Evolutionary conservation across 495 filamentous ascomycete genomes (phyloP).

Genomic region (Thermothielavioides terrestris): DNA sequence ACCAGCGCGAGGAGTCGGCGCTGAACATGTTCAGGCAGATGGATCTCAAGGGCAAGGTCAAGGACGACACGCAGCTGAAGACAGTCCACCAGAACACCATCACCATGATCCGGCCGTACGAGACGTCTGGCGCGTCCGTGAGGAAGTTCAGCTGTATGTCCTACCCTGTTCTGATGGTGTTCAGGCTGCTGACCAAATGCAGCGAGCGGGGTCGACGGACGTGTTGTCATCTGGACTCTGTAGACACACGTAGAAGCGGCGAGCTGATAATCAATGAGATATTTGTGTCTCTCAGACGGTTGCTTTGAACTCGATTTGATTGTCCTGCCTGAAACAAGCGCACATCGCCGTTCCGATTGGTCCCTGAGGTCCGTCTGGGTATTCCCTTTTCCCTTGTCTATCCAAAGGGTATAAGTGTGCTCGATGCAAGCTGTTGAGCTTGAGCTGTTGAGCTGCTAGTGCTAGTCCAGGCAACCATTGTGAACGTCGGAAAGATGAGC

Average conservation of each 20-base stretch:
- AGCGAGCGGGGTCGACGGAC: constrained; percentile 91
- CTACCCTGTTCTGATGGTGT: constrained; percentile 4
- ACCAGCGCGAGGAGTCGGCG: constrained; percentile 57
- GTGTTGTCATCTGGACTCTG: constrained; percentile 71
- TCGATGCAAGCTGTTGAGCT: background rate
- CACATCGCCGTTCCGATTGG: background rate
- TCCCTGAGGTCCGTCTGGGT: background rate
- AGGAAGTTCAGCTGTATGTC: constrained; percentile 82
- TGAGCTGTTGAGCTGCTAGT: background rate
- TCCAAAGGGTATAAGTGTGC: background rate
- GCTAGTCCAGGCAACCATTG: too few species aligned
- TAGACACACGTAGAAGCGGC: constrained; percentile 17
- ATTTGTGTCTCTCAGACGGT: constrained; percentile 5
- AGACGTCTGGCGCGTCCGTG: constrained; percentile 54
- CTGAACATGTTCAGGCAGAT: constrained; percentile 98
- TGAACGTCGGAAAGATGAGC: too few species aligned
- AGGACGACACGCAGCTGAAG: constrained; percentile 86
- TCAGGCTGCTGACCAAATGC: constrained; percentile 46
- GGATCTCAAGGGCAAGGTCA: constrained; percentile 88
- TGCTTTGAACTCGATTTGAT: constrained; percentile 6
- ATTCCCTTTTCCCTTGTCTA: constrained; percentile 3
- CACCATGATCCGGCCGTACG: constrained; percentile 67
- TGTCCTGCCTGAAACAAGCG: constrained; percentile 4
- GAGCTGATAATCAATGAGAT: constrained; percentile 14
- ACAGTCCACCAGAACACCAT: constrained; percentile 98